A percentile compares a stretch with the other conserved stretches of the same genome.
Evolutionary conservation across 1,284 basidiomycete genomes (phyloP).

Genomic region (Ustilago esculenta): DNA sequence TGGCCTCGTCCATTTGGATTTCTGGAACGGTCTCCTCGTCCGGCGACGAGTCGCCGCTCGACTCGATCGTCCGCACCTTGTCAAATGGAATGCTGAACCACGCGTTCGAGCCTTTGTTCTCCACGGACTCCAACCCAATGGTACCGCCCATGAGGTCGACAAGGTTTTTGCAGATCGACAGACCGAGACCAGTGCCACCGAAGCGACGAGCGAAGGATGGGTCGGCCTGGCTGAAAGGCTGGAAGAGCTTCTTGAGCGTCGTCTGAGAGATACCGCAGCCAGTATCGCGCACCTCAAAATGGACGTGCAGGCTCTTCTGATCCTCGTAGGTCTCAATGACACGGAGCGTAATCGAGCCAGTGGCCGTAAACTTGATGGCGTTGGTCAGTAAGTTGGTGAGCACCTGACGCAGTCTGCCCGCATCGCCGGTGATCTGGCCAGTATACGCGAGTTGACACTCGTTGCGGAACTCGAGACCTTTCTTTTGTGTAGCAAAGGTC

Average conservation of each 20-base stretch:
- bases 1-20: constrained; percentile 44
- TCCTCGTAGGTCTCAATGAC: constrained; percentile 60
- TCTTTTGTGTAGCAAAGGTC: constrained; percentile 64
- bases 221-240: constrained; percentile 66
- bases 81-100: constrained; percentile 61
- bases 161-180: constrained; percentile 58
- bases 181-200: constrained; percentile 62
- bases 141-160: constrained; percentile 62
- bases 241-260: constrained; percentile 65
- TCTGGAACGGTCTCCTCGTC: constrained; percentile 27
- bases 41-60: constrained; percentile 32
- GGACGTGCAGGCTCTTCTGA: constrained; percentile 50
- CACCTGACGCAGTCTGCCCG: constrained; percentile 63
- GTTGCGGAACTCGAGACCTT: constrained; percentile 65
- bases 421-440: constrained; percentile 60
- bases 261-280: constrained; percentile 66
- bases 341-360: constrained; percentile 63
- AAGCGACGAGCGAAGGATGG: constrained; percentile 61
- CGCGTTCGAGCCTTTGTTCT: constrained; percentile 61
- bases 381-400: constrained; percentile 68
- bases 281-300: constrained; percentile 66
- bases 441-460: constrained; percentile 55
- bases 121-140: constrained; percentile 60
- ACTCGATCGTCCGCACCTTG: constrained; percentile 39
- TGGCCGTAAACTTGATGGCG: constrained; percentile 68